A percentile compares a stretch with the other conserved stretches of the same genome.
These are phyloP conservation scores for Mollisia scopiformis DNA, from an alignment of 2,329 filamentous ascomycete species.

Conservation along the genomic window DNA sequence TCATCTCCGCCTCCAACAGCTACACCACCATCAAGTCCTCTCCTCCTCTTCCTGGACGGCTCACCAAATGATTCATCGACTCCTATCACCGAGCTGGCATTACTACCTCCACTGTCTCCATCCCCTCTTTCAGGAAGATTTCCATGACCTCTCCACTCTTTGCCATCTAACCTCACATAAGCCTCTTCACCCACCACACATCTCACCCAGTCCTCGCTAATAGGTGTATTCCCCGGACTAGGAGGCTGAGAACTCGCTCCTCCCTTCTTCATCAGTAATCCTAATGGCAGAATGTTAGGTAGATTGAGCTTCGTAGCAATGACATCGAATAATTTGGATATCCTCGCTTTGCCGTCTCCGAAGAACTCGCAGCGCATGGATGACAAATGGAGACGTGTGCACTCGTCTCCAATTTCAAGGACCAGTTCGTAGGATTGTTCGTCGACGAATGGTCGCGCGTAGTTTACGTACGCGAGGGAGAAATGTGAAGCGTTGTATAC, in stretches of 20 bases:
- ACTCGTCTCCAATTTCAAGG: slow-evolving; percentile 75
- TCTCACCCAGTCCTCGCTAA: slow-evolving; percentile 72
- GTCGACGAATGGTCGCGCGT: slow-evolving; percentile 86
- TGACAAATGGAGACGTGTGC: slow-evolving; percentile 58
- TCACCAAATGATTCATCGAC: slow-evolving; percentile 10
- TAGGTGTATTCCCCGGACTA: slow-evolving; percentile 69
- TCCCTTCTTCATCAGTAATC: slow-evolving; percentile 68
- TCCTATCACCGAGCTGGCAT: slow-evolving; percentile 8
- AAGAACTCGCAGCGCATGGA: slow-evolving; percentile 72
- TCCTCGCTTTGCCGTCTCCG: slow-evolving; percentile 67
- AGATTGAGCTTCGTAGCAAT: slow-evolving; percentile 80
- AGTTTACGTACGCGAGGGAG: slow-evolving; percentile 63
- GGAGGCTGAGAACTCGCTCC: slow-evolving; percentile 63
- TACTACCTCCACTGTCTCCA: slow-evolving; percentile 1
- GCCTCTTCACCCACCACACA: slow-evolving; percentile 64
- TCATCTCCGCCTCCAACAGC: neutral
- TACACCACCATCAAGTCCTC: slow-evolving; percentile 18
- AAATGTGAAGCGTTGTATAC: neutral
- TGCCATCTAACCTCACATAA: slow-evolving; percentile 61
- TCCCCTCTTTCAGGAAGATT: neutral
- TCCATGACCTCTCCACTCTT: slow-evolving; percentile 48
- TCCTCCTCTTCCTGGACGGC: slow-evolving; percentile 20
- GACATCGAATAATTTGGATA: slow-evolving; percentile 77
- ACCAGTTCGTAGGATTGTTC: slow-evolving; percentile 73
- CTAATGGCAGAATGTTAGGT: slow-evolving; percentile 62